phyloP scores from a whole-genome alignment of 257 asterid genomes.

The Schizonepeta tenuifolia region DNA sequence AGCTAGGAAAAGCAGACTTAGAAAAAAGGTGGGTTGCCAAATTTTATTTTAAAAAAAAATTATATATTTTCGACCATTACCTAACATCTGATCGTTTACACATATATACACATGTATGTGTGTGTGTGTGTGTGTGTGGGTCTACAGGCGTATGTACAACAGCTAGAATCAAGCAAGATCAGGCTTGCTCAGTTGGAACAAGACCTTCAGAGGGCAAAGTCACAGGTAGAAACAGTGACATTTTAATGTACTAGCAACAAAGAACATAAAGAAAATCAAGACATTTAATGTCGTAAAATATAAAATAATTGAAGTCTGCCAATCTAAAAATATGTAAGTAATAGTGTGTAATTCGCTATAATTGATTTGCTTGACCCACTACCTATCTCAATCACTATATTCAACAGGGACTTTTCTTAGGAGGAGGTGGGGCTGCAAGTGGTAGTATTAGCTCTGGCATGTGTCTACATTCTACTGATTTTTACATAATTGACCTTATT shows the following conservation, averaged over 20 bases:
- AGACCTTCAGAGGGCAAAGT: conserved; percentile 87
- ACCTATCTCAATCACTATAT: no score
- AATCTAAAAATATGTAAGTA: no score
- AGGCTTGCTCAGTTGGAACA: conserved; percentile 92
- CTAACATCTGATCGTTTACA: not conserved
- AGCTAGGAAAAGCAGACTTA: no score
- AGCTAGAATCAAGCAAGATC: conserved; percentile 90
- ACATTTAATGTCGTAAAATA: no score
- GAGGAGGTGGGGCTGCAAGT: no score
- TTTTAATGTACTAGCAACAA: no score
- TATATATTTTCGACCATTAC: not conserved
- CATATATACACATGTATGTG: not conserved
- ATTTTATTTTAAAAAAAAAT: not conserved
- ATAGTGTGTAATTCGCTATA: no score
- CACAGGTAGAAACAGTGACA: conserved; percentile 64
- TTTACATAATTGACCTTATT: conserved; percentile 33
- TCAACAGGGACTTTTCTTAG: no score
- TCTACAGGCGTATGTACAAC: conserved; percentile 92
- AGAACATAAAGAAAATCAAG: no score
- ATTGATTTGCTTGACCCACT: no score
- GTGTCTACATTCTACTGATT: not conserved
- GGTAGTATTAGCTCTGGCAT: conserved; percentile 84
- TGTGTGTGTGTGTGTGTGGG: not conserved
- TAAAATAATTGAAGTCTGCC: no score
- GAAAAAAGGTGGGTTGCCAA: conserved; percentile 53